These are phyloP conservation scores for Papilionanthe hybrid DNA, from an alignment of 116 monocot species.

Conservation along the genomic window DNA sequence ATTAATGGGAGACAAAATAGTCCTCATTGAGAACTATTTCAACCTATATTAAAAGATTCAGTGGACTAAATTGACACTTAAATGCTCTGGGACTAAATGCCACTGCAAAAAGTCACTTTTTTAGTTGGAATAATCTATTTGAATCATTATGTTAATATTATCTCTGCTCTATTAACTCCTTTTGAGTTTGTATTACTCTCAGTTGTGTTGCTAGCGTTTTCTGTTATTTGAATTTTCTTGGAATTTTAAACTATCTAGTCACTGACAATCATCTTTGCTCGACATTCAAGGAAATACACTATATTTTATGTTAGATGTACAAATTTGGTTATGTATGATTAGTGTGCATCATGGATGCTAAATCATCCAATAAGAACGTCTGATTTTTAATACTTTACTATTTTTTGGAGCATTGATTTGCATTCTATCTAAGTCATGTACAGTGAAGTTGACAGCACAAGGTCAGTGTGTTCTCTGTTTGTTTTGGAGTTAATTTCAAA, in stretches of 20 bases:
- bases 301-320: background rate
- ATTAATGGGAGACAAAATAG: no score
- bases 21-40: no score
- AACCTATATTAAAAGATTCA: no score
- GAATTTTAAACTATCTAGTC: background rate
- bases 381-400: background rate
- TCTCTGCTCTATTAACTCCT: background rate
- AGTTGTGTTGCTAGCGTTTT: background rate
- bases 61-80: no score
- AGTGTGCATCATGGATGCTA: constrained; percentile 2
- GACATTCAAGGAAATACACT: background rate
- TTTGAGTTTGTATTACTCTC: background rate
- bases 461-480: background rate
- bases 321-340: background rate
- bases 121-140: background rate
- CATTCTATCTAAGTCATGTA: background rate
- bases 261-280: background rate
- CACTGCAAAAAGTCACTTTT: no score
- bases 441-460: background rate
- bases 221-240: background rate
- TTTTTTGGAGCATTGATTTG: background rate
- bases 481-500: background rate
- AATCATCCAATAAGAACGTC: background rate
- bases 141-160: background rate
- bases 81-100: no score